phyloP scores from a whole-genome alignment of 2,329 filamentous ascomycete species.

The Colletotrichum zoysiae region DNA sequence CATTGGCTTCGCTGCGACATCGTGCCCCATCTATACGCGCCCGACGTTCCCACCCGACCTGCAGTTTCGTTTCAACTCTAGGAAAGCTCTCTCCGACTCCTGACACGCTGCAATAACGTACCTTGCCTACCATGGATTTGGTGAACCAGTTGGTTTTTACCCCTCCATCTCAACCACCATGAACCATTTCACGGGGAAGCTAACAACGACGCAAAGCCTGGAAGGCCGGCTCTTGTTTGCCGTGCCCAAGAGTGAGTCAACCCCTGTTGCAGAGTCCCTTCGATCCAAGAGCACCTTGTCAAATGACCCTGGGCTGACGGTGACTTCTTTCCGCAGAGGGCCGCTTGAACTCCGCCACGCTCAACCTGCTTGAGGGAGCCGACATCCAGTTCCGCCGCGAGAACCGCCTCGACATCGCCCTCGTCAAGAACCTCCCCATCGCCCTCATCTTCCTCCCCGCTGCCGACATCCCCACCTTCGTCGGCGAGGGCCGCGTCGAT shows the following conservation, averaged over 20 bases:
- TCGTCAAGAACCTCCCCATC: slow-evolving; percentile 96
- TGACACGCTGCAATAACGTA: slow-evolving; percentile 19
- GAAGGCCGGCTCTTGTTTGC: slow-evolving; percentile 95
- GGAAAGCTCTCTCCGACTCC: background rate
- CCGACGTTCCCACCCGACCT: slow-evolving; percentile 33
- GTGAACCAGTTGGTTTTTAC: slow-evolving; percentile 63
- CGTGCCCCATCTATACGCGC: slow-evolving; percentile 34
- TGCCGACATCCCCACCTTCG: slow-evolving; percentile 96
- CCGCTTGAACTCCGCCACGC: slow-evolving; percentile 85
- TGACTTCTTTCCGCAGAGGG: slow-evolving; percentile 73
- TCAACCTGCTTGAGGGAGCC: slow-evolving; percentile 91
- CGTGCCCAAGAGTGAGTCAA: slow-evolving; percentile 92
- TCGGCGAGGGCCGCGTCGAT: slow-evolving; percentile 93
- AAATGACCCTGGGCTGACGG: slow-evolving; percentile 43
- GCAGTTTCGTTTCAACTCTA: slow-evolving; percentile 5
- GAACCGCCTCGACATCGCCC: slow-evolving; percentile 94
- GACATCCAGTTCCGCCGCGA: slow-evolving; percentile 98
- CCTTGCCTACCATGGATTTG: slow-evolving; percentile 60
- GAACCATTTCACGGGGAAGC: slow-evolving; percentile 37
- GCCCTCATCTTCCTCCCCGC: slow-evolving; percentile 97
- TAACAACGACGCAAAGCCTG: slow-evolving; percentile 67
- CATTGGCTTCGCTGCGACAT: slow-evolving; percentile 38
- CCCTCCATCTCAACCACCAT: slow-evolving; percentile 29
- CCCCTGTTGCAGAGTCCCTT: slow-evolving; percentile 18
- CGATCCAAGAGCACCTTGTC: background rate